phyloP scores from a whole-genome alignment of 169 alveolate genomes.

The Cryptosporidium xiaoi region DNA sequence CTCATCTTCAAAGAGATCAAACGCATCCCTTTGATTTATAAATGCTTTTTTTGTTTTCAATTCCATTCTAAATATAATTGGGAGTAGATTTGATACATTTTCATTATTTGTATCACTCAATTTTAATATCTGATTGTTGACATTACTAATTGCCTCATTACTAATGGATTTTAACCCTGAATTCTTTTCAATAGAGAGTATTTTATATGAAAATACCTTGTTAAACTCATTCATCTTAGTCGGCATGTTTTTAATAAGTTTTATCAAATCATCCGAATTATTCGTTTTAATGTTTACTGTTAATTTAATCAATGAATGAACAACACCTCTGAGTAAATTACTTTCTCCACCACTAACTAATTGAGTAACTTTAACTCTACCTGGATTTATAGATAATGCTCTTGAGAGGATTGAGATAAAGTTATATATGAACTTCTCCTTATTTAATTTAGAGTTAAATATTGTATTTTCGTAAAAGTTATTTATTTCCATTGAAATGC shows the following conservation, averaged over 20 bases:
- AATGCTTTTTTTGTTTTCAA: slow-evolving; percentile 21
- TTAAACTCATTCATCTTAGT: slow-evolving; percentile 2
- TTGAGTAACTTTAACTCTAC: neutral
- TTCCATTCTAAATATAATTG: slow-evolving; percentile 54
- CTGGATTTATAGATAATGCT: slow-evolving; percentile 4
- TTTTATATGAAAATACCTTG: slow-evolving; percentile 6
- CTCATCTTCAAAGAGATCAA: slow-evolving; percentile 36
- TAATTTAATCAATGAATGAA: neutral
- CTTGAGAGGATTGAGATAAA: slow-evolving; percentile 5
- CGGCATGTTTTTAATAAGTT: neutral
- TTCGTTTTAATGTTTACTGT: slow-evolving; percentile 34
- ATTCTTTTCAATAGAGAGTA: slow-evolving; percentile 30
- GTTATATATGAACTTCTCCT: slow-evolving; percentile 4
- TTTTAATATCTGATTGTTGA: neutral
- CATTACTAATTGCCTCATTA: slow-evolving; percentile 22
- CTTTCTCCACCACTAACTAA: slow-evolving; percentile 22
- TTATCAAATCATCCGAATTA: neutral
- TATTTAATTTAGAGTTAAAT: neutral
- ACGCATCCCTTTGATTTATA: slow-evolving; percentile 52
- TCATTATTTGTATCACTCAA: neutral
- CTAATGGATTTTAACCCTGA: slow-evolving; percentile 40
- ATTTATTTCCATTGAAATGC: slow-evolving; percentile 8
- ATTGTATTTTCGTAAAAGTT: neutral
- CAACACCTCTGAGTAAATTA: slow-evolving; percentile 1
- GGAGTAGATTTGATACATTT: neutral